Conservation (phyloP, 2,329 filamentous ascomycete genomes). For the Pseudofabraea citricarpa region DNA sequence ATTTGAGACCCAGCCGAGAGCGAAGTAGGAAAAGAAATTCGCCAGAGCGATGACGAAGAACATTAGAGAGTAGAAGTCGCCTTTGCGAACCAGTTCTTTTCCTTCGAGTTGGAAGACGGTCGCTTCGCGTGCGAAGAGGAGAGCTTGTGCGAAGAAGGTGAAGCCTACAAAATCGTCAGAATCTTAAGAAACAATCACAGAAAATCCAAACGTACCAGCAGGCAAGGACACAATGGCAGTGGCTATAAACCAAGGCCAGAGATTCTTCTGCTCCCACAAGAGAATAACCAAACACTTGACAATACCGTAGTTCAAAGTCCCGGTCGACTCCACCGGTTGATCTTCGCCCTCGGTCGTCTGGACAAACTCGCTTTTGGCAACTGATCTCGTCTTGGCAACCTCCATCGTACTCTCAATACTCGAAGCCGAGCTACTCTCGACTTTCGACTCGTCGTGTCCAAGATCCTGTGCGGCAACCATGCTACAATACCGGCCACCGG, state of each 20-base stretch:
- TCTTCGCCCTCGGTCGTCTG: too few species aligned
- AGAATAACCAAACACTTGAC: neutral
- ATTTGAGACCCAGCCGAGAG: neutral
- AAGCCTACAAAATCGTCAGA: neutral
- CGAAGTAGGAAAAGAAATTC: neutral
- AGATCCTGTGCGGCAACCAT: neutral
- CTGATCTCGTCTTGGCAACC: too few species aligned
- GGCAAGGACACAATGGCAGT: neutral
- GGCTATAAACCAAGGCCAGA: neutral
- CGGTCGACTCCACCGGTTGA: too few species aligned
- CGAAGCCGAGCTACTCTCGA: too few species aligned
- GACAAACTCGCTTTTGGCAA: too few species aligned
- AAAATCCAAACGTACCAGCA: neutral
- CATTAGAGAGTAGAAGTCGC: neutral
- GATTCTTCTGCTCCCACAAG: neutral
- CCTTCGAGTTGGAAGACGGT: neutral
- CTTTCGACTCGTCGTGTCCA: neutral
- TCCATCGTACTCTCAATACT: too few species aligned
- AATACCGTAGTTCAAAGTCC: neutral
- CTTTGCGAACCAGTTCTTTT: constrained; percentile 13
- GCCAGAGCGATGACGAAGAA: neutral
- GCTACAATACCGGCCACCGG: neutral
- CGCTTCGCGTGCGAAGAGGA: neutral
- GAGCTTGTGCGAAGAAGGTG: neutral
- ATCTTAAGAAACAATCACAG: neutral